Evolutionary conservation across 2,329 filamentous ascomycete species (phyloP).

Genomic region (Colletotrichum sp.): DNA sequence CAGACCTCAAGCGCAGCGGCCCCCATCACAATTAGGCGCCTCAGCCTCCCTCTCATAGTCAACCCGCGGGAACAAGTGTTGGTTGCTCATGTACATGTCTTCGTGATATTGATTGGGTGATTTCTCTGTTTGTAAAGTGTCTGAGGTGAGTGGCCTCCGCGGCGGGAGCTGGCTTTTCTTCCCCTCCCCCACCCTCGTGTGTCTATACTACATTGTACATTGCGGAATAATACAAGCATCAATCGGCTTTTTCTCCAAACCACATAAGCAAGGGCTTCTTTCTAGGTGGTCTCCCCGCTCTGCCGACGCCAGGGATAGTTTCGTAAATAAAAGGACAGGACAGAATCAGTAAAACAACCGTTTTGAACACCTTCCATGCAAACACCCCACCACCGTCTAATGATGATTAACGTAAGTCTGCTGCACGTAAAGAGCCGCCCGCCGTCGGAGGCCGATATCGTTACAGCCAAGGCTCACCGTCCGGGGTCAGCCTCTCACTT

Average conservation of each 20-base stretch:
- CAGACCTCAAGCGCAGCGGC: not conserved
- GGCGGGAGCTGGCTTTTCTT: conserved; percentile 27
- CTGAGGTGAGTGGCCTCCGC: conserved; percentile 41
- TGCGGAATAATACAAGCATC: conserved; percentile 26
- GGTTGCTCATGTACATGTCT: not conserved
- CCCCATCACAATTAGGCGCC: not conserved
- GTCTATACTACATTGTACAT: conserved; percentile 20
- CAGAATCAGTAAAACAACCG: conserved; percentile 28
- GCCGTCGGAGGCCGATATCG: conserved; percentile 21
- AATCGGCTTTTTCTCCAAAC: not conserved
- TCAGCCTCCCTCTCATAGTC: not conserved
- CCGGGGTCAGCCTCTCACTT: conserved; percentile 39
- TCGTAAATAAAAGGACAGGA: not conserved
- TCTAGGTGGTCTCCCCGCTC: not conserved
- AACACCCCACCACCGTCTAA: conserved; percentile 21
- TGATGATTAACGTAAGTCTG: conserved; percentile 6
- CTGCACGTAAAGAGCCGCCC: not conserved
- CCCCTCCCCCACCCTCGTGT: conserved; percentile 4
- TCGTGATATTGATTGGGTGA: conserved; percentile 3
- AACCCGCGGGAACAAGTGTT: not conserved
- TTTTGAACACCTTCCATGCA: conserved; percentile 45
- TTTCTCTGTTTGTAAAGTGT: not conserved
- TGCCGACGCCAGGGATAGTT: not conserved
- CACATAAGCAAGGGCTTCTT: not conserved
- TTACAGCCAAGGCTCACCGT: conserved; percentile 20